These are phyloP conservation scores for Pisolithus thermaeus DNA, from an alignment of 1,284 basidiomycete genomes.

Conservation along the genomic window DNA sequence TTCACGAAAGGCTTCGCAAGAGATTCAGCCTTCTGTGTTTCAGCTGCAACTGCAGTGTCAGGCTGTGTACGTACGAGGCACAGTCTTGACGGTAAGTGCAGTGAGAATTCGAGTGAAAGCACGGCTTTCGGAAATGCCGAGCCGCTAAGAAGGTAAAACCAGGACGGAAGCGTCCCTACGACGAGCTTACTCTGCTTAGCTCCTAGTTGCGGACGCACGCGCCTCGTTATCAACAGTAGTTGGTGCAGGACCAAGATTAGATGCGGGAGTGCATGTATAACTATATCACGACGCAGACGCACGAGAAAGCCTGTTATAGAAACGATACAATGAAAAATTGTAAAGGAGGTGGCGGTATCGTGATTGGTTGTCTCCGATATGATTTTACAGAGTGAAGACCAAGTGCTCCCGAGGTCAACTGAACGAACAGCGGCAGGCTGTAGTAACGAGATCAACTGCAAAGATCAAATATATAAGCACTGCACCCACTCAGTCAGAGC, in stretches of 20 bases:
- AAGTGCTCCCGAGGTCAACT: conserved; percentile 51
- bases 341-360: conserved; percentile 40
- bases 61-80: conserved; percentile 39
- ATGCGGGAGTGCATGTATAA: conserved; percentile 63
- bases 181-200: conserved; percentile 57
- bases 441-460: background rate
- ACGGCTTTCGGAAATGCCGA: conserved; percentile 54
- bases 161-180: conserved; percentile 56
- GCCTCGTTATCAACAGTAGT: conserved; percentile 51
- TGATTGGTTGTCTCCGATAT: conserved; percentile 48
- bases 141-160: conserved; percentile 48
- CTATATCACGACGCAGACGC: conserved; percentile 72
- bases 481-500: conserved; percentile 53
- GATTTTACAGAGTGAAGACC: conserved; percentile 49
- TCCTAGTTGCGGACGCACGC: conserved; percentile 62
- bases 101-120: conserved; percentile 66
- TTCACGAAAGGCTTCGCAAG: conserved; percentile 78
- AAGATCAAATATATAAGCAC: background rate
- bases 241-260: conserved; percentile 55
- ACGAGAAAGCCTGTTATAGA: conserved; percentile 54
- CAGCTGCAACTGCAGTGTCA: conserved; percentile 16
- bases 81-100: conserved; percentile 64
- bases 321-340: conserved; percentile 53
- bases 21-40: conserved; percentile 59
- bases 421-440: conserved; percentile 61